These are phyloP conservation scores for Bryum argenteum DNA, from an alignment of 225 moss, liverwort and hornwort genomes.

Conservation along the genomic window DNA sequence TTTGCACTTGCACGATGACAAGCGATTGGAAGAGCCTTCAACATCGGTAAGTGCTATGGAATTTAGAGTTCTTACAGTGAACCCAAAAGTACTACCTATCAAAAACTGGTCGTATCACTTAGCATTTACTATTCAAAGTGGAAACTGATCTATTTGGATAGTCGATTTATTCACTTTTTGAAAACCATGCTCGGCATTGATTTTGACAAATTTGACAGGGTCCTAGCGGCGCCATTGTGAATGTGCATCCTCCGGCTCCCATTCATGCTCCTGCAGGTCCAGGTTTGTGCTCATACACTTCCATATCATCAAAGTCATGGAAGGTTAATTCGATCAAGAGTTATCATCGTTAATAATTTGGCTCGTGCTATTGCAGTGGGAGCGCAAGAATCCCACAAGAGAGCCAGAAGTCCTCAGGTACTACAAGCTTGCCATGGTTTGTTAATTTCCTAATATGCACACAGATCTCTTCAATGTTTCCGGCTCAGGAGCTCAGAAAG, in stretches of 20 bases:
- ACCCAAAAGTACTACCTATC: neutral
- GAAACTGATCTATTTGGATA: too few species aligned
- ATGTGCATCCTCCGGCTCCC: conserved; percentile 64
- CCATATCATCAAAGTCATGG: too few species aligned
- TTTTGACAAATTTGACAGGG: conserved; percentile 30
- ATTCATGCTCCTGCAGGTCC: conserved; percentile 64
- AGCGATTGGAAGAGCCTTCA: conserved; percentile 53
- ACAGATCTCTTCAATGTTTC: neutral
- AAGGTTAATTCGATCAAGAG: too few species aligned
- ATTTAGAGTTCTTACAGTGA: neutral
- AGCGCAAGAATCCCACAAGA: conserved; percentile 62
- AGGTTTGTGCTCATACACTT: conserved; percentile 45
- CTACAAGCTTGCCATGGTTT: neutral
- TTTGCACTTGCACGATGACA: conserved; percentile 66
- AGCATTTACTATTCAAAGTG: too few species aligned
- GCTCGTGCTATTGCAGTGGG: conserved; percentile 46
- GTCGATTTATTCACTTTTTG: too few species aligned
- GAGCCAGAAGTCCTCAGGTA: conserved; percentile 92
- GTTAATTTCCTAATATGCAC: neutral
- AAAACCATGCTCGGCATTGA: neutral
- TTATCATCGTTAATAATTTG: too few species aligned
- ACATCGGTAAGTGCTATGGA: conserved; percentile 39
- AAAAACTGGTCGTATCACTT: neutral
- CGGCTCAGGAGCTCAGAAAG: neutral
- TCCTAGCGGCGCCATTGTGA: conserved; percentile 50